Evolutionary conservation across 495 filamentous ascomycete species (phyloP).

Genomic region (Trichoderma reesei): DNA sequence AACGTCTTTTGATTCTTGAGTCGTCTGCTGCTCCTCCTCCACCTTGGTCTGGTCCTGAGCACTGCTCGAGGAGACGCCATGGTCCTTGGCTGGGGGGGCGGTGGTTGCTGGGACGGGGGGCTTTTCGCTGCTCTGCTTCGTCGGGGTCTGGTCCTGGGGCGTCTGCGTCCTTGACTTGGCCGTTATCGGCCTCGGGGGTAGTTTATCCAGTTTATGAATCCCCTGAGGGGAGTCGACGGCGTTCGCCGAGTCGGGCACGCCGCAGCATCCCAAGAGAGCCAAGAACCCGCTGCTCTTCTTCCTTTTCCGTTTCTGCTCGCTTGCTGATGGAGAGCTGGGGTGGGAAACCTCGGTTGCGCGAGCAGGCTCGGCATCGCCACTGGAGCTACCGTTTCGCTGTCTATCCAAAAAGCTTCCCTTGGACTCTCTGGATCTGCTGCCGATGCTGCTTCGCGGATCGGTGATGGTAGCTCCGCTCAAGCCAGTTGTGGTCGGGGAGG

Average conservation of each 20-base stretch:
- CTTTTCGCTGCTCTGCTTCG: constrained; percentile 31
- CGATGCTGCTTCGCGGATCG: constrained; percentile 52
- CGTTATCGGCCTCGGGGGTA: constrained; percentile 41
- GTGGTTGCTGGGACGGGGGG: constrained; percentile 20
- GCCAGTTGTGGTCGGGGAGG: constrained; percentile 50
- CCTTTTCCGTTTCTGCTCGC: constrained; percentile 41
- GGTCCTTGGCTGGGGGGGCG: constrained; percentile 22
- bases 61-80: constrained; percentile 29
- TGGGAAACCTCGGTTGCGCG: constrained; percentile 36
- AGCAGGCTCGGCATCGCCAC: constrained; percentile 36
- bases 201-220: constrained; percentile 53
- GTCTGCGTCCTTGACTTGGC: constrained; percentile 46
- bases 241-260: constrained; percentile 53
- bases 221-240: constrained; percentile 51
- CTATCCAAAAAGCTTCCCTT: constrained; percentile 61
- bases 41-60: background rate
- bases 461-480: constrained; percentile 54
- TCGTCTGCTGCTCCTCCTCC: background rate
- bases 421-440: constrained; percentile 49
- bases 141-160: constrained; percentile 43
- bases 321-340: constrained; percentile 34
- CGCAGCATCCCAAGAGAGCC: constrained; percentile 72
- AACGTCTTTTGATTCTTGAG: background rate
- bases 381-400: constrained; percentile 58
- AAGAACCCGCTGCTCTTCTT: constrained; percentile 54